Evolutionary conservation across 371 early-diverging fungal genomes (phyloP).

Genomic region (Rhizopus microsporus): DNA sequence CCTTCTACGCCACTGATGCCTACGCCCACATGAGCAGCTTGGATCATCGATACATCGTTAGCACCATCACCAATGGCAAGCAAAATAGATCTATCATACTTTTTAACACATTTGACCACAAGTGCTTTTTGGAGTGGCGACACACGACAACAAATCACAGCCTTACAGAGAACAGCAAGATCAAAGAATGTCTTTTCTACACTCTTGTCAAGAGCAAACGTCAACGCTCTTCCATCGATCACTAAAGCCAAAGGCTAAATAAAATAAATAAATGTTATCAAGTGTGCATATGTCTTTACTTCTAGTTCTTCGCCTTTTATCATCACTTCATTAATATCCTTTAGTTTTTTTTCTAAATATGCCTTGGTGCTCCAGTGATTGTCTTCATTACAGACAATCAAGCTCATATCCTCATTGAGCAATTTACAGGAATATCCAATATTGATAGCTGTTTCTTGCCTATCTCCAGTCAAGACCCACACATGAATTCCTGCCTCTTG

Average conservation of each 20-base stretch:
- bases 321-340: slow-evolving; percentile 62
- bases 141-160: slow-evolving; percentile 92
- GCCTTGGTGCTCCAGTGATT: slow-evolving; percentile 67
- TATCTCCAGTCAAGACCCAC: slow-evolving; percentile 97
- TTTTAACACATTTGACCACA: slow-evolving; percentile 86
- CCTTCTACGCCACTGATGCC: slow-evolving; percentile 98
- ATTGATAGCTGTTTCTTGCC: slow-evolving; percentile 92
- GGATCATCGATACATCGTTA: slow-evolving; percentile 98
- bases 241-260: slow-evolving; percentile 60
- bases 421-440: slow-evolving; percentile 91
- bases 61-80: slow-evolving; percentile 98
- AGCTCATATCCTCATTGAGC: slow-evolving; percentile 79
- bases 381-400: slow-evolving; percentile 77
- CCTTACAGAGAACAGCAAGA: slow-evolving; percentile 75
- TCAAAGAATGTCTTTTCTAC: slow-evolving; percentile 67
- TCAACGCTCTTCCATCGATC: slow-evolving; percentile 69
- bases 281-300: slow-evolving; percentile 38
- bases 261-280: not conserved
- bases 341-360: slow-evolving; percentile 69
- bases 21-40: slow-evolving; percentile 94
- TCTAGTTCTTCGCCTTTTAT: slow-evolving; percentile 62
- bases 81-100: slow-evolving; percentile 70
- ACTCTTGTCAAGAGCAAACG: slow-evolving; percentile 69
- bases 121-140: slow-evolving; percentile 92
- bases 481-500: slow-evolving; percentile 92